These are phyloP conservation scores for Acer yangbiense DNA, from an alignment of 345 rosid genomes.

Conservation along the genomic window DNA sequence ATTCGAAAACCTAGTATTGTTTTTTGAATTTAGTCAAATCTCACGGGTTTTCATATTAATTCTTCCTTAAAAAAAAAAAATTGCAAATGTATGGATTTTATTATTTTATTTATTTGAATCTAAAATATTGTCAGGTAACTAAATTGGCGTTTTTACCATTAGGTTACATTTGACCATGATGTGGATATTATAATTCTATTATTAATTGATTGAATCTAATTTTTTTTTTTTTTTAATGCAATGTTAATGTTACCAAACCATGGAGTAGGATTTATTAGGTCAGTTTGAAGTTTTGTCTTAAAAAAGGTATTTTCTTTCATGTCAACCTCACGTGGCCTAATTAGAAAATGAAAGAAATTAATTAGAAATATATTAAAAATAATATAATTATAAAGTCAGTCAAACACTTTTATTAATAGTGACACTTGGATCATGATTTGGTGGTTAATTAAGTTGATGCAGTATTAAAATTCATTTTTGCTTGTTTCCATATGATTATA, in stretches of 20 bases:
- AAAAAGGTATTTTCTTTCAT: too few species aligned
- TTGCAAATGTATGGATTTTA: too few species aligned
- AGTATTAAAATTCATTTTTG: background rate
- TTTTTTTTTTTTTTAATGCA: background rate
- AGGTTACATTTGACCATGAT: too few species aligned
- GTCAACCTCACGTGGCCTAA: background rate
- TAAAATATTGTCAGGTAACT: too few species aligned
- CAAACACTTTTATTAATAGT: background rate
- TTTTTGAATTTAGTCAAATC: background rate
- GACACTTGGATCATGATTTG: background rate
- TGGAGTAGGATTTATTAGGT: background rate
- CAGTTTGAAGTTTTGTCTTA: background rate
- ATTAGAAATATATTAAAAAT: background rate
- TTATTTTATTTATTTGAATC: too few species aligned
- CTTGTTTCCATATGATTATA: background rate
- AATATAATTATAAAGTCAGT: background rate
- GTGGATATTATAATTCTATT: too few species aligned
- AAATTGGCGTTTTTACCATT: too few species aligned
- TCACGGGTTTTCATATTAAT: background rate
- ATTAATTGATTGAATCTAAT: background rate
- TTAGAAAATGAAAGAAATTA: background rate
- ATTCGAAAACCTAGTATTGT: background rate
- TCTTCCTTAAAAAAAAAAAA: too few species aligned
- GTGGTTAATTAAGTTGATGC: background rate
- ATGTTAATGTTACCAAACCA: background rate